A percentile compares a stretch with the other conserved stretches of the same genome.
Evolutionary conservation across 2,329 filamentous ascomycete species (phyloP).

Genomic region (Aspergillus costaricaensis): DNA sequence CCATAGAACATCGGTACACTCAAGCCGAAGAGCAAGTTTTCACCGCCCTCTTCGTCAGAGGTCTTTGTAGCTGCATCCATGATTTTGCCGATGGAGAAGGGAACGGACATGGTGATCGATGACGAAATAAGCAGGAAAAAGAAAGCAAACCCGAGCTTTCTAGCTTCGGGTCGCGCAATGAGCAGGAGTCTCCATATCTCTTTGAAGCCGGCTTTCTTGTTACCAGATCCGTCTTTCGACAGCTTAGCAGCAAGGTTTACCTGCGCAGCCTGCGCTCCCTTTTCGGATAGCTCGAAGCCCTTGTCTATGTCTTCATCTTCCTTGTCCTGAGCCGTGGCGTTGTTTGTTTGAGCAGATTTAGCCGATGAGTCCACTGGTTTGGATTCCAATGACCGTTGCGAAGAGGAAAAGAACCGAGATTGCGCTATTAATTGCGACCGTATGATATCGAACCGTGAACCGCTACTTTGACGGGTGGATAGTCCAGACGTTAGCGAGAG

Average conservation of each 20-base stretch:
- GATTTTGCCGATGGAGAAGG: conserved; percentile 94
- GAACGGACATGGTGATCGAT: conserved; percentile 90
- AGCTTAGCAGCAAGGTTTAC: conserved; percentile 86
- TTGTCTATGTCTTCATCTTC: conserved; percentile 58
- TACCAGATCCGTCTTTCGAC: conserved; percentile 70
- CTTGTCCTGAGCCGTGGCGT: conserved; percentile 41
- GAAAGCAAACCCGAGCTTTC: conserved; percentile 76
- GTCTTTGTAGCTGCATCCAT: conserved; percentile 85
- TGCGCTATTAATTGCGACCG: neutral
- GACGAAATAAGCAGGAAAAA: conserved; percentile 85
- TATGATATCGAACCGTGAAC: conserved; percentile 1
- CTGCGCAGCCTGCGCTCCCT: conserved; percentile 81
- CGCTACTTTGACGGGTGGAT: conserved; percentile 20
- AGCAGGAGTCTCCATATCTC: conserved; percentile 87
- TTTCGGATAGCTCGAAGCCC: conserved; percentile 74
- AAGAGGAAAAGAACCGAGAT: conserved; percentile 30
- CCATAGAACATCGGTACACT: conserved; percentile 86
- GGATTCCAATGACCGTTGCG: conserved; percentile 28
- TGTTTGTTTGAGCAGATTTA: conserved; percentile 24
- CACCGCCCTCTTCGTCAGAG: conserved; percentile 57
- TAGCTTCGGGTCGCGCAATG: conserved; percentile 83
- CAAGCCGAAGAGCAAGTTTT: conserved; percentile 74
- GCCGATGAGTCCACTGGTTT: conserved; percentile 24
- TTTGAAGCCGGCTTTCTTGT: conserved; percentile 61
- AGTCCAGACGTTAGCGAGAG: conserved; percentile 19